phyloP scores from a whole-genome alignment of 2,329 filamentous ascomycete genomes.

The Calonectria crousiana region DNA sequence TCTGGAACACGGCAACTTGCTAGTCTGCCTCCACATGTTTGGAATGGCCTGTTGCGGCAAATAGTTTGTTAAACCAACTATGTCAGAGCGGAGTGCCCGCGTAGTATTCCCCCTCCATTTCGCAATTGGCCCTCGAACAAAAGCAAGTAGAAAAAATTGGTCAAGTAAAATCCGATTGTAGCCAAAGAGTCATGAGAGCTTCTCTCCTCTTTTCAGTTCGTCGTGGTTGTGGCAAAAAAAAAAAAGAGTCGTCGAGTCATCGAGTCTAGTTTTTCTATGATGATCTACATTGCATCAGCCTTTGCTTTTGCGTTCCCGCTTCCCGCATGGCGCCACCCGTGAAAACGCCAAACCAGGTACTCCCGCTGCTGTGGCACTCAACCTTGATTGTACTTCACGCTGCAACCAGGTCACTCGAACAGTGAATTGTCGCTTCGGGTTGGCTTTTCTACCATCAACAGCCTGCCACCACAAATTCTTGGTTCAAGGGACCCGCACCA shows the following conservation, averaged over 20 bases:
- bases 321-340: slow-evolving; percentile 6
- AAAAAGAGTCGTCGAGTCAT: not conserved
- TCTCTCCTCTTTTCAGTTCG: not conserved
- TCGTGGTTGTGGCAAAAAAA: not conserved
- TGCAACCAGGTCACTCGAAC: not conserved
- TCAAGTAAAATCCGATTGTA: too few relatives aligned
- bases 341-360: slow-evolving; percentile 11
- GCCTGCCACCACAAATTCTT: not conserved
- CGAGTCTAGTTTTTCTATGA: not conserved
- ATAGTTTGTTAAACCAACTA: slow-evolving; percentile 1
- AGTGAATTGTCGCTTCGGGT: not conserved
- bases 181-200: too few relatives aligned
- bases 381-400: not conserved
- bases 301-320: slow-evolving; percentile 5
- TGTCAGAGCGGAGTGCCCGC: not conserved
- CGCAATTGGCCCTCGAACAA: not conserved
- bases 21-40: not conserved
- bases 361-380: slow-evolving; percentile 5
- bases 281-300: slow-evolving; percentile 16
- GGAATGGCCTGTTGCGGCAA: slow-evolving; percentile 18
- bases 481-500: not conserved
- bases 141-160: not conserved
- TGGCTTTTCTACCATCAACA: not conserved
- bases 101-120: not conserved
- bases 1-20: not conserved